Evolutionary conservation across 352 stramenopile genomes (phyloP).

Genomic region (Hyaloperonospora brassicae): DNA sequence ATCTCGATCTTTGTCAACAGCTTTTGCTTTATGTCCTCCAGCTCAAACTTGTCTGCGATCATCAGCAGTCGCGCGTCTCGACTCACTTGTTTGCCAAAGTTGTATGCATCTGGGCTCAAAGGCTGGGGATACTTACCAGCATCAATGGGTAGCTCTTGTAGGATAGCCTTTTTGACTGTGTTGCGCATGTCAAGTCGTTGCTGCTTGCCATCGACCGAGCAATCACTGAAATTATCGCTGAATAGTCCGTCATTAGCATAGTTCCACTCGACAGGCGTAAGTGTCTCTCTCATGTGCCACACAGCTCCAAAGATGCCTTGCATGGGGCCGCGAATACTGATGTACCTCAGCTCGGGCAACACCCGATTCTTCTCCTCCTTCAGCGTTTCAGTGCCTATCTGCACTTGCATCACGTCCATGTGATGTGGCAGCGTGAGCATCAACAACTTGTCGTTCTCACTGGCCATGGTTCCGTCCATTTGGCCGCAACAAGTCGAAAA

Average conservation of each 20-base stretch:
- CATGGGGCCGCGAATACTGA: slow-evolving; percentile 70
- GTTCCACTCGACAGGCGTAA: slow-evolving; percentile 57
- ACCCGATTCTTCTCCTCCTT: slow-evolving; percentile 28
- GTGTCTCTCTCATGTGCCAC: slow-evolving; percentile 58
- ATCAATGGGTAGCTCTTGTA: slow-evolving; percentile 39
- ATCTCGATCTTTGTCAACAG: slow-evolving; percentile 50
- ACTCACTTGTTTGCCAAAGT: slow-evolving; percentile 74
- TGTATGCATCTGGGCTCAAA: slow-evolving; percentile 53
- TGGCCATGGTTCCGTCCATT: slow-evolving; percentile 3
- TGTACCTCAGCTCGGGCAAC: slow-evolving; percentile 47
- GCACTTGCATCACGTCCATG: slow-evolving; percentile 38
- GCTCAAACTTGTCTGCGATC: slow-evolving; percentile 67
- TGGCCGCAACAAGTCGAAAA: slow-evolving; percentile 29
- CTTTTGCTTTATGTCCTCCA: slow-evolving; percentile 35
- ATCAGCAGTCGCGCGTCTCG: slow-evolving; percentile 63
- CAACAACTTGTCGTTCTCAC: slow-evolving; percentile 39
- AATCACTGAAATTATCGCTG: slow-evolving; percentile 24
- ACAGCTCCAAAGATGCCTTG: slow-evolving; percentile 44
- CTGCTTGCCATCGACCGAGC: slow-evolving; percentile 18
- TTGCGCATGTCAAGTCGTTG: slow-evolving; percentile 29
- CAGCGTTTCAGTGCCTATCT: slow-evolving; percentile 4
- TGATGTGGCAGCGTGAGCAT: slow-evolving; percentile 77
- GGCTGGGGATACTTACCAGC: slow-evolving; percentile 41
- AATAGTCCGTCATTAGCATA: slow-evolving; percentile 54
- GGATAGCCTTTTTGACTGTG: slow-evolving; percentile 29